A percentile compares a stretch with the other conserved stretches of the same genome.
Conservation (phyloP, 2,329 filamentous ascomycete species). For the Diplodia intermedia region DNA sequence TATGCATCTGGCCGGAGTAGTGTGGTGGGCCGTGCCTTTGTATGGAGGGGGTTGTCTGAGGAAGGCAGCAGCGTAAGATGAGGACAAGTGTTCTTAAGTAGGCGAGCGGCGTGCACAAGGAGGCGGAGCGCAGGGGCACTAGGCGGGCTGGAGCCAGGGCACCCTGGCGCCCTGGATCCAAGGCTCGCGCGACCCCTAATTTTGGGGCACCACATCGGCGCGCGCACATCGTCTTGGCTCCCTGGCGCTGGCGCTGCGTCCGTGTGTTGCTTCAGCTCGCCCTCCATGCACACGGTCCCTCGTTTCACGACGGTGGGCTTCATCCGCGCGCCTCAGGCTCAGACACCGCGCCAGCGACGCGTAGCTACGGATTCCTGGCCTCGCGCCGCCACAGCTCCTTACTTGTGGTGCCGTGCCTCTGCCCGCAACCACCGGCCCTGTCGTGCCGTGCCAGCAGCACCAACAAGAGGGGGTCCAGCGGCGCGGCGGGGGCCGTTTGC, state of each 20-base stretch:
- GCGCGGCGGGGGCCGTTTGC: neutral
- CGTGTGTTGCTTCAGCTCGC: constrained; percentile 27
- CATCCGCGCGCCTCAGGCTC: constrained; percentile 16
- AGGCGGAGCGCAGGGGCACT: constrained; percentile 21
- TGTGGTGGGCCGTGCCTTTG: constrained; percentile 30
- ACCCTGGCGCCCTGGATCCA: constrained; percentile 11
- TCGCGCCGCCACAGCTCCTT: constrained; percentile 10
- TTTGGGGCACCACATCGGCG: constrained; percentile 21
- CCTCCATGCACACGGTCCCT: constrained; percentile 7
- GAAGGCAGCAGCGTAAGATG: constrained; percentile 23
- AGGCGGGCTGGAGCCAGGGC: constrained; percentile 14
- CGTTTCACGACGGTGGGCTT: constrained; percentile 30
- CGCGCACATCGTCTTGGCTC: constrained; percentile 19
- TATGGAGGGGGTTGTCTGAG: constrained; percentile 29
- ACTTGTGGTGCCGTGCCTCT: neutral
- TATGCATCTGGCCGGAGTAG: constrained; percentile 20
- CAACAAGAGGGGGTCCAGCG: neutral
- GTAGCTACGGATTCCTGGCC: constrained; percentile 9
- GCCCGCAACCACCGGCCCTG: neutral
- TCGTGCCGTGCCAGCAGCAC: too few species aligned
- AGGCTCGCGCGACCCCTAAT: constrained; percentile 10
- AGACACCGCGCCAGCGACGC: constrained; percentile 13
- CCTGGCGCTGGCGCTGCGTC: neutral
- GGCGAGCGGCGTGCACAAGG: constrained; percentile 18
- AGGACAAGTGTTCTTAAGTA: constrained; percentile 33